Conservation (phyloP, 2,329 filamentous ascomycete species). For the Hymenoscyphus linearis region DNA sequence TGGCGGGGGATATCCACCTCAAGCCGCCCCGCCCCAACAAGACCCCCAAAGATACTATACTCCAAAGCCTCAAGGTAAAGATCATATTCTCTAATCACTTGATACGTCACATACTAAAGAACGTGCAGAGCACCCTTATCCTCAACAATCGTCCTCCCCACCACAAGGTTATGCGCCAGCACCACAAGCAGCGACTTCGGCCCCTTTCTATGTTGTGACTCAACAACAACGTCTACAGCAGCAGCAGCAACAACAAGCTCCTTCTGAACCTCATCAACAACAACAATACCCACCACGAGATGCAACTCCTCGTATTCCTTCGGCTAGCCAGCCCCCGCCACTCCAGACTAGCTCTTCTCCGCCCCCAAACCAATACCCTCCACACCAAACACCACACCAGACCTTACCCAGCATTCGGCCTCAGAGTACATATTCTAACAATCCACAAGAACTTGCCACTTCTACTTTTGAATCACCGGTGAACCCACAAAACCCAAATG, state of each 20-base stretch:
- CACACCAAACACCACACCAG: slow-evolving; percentile 32
- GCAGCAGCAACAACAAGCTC: slow-evolving; percentile 22
- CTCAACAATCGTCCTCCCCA: slow-evolving; percentile 45
- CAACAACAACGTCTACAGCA: slow-evolving; percentile 27
- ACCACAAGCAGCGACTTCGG: slow-evolving; percentile 47
- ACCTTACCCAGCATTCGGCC: slow-evolving; percentile 47
- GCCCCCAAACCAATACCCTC: slow-evolving; percentile 42
- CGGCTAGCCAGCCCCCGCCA: slow-evolving; percentile 41
- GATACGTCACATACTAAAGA: not conserved
- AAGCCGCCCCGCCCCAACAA: slow-evolving; percentile 39
- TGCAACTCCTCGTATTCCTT: slow-evolving; percentile 44
- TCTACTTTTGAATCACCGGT: slow-evolving; percentile 73
- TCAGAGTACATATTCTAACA: slow-evolving; percentile 59
- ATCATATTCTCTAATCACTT: not conserved
- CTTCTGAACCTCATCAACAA: slow-evolving; percentile 32
- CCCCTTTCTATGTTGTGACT: slow-evolving; percentile 61
- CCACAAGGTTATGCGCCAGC: slow-evolving; percentile 50
- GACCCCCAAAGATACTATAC: slow-evolving; percentile 67
- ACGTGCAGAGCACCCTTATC: slow-evolving; percentile 36
- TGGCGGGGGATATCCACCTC: slow-evolving; percentile 33
- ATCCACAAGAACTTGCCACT: slow-evolving; percentile 72
- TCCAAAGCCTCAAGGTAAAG: slow-evolving; percentile 43
- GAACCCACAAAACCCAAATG: slow-evolving; percentile 38
- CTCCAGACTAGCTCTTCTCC: slow-evolving; percentile 49
- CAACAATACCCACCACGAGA: slow-evolving; percentile 48